Conservation (phyloP, 805 yeast genomes). For the Blastobotrys chiropterorum region DNA sequence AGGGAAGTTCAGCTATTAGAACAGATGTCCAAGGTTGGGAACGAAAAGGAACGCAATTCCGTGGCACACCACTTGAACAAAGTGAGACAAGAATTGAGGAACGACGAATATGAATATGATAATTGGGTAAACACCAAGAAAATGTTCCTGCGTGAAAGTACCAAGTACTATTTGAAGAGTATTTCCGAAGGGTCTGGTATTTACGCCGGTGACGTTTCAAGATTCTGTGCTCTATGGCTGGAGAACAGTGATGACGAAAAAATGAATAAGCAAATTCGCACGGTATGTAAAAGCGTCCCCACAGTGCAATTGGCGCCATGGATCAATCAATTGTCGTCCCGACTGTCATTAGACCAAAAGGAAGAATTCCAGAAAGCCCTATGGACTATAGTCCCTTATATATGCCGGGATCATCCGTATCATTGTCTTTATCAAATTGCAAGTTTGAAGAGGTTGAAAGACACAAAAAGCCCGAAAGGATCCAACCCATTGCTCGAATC, state of each 20-base stretch:
- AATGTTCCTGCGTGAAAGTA: slow-evolving; percentile 39
- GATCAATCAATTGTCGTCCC: slow-evolving; percentile 75
- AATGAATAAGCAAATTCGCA: slow-evolving; percentile 39
- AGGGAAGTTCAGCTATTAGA: slow-evolving; percentile 43
- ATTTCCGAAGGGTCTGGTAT: slow-evolving; percentile 37
- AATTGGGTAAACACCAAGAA: slow-evolving; percentile 34
- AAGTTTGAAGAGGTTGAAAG: background rate
- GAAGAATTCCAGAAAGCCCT: slow-evolving; percentile 54
- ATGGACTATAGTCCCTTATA: slow-evolving; percentile 39
- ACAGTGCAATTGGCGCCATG: slow-evolving; percentile 64
- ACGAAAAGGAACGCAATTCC: background rate
- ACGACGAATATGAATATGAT: slow-evolving; percentile 45
- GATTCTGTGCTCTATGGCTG: slow-evolving; percentile 81
- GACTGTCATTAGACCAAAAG: slow-evolving; percentile 42
- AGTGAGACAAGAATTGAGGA: slow-evolving; percentile 30
- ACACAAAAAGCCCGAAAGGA: background rate
- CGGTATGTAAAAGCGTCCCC: slow-evolving; percentile 42
- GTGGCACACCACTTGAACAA: slow-evolving; percentile 22
- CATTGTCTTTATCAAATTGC: slow-evolving; percentile 55
- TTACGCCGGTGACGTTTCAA: slow-evolving; percentile 54
- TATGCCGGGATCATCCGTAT: slow-evolving; percentile 59
- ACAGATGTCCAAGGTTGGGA: slow-evolving; percentile 39
- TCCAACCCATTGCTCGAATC: background rate
- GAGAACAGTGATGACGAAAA: slow-evolving; percentile 44
- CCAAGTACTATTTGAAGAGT: slow-evolving; percentile 53